Conservation (phyloP, 148 eudicot species). For the Beta vulgaris region DNA sequence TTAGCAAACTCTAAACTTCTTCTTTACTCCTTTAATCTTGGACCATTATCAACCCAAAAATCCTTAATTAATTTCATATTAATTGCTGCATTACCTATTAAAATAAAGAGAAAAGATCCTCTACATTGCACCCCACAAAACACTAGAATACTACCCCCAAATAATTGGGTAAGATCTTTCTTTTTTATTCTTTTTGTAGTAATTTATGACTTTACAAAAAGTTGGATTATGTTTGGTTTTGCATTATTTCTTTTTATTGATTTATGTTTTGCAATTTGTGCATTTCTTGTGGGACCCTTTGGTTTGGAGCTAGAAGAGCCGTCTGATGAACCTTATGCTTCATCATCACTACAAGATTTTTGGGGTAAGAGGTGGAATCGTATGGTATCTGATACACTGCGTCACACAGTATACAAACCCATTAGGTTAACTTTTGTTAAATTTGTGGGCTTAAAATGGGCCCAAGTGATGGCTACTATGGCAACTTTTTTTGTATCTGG, state of each 20-base stretch:
- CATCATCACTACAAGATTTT: conserved; percentile 60
- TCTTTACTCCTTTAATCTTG: conserved; percentile 20
- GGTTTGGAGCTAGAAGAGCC: conserved; percentile 42
- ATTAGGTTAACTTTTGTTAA: conserved; percentile 14
- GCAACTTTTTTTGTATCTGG: conserved; percentile 29
- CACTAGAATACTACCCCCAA: conserved; percentile 3
- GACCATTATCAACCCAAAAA: conserved; percentile 30
- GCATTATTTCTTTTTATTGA: conserved; percentile 26
- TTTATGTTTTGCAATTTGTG: conserved; percentile 11
- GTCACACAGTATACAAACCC: conserved; percentile 36
- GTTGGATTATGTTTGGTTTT: conserved; percentile 17
- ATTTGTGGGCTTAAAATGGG: conserved; percentile 3
- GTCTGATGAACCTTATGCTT: conserved; percentile 46
- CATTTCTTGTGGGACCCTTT: conserved; percentile 16
- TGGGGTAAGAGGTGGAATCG: conserved; percentile 68
- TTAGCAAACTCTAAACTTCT: conserved; percentile 26
- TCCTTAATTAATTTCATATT: conserved; percentile 36
- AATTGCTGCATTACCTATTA: conserved; percentile 50
- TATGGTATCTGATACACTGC: conserved; percentile 38
- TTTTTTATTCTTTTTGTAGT: conserved; percentile 14
- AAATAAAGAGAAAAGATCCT: conserved; percentile 18
- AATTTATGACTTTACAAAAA: conserved; percentile 11
- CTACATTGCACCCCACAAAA: neutral
- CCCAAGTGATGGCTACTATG: conserved; percentile 11
- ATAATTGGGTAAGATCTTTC: conserved; percentile 17